Percentiles rank a stretch among this genome's conserved stretches.
Evolutionary conservation across 257 asterid species (phyloP).

Genomic region (Solanum habrochaites): DNA sequence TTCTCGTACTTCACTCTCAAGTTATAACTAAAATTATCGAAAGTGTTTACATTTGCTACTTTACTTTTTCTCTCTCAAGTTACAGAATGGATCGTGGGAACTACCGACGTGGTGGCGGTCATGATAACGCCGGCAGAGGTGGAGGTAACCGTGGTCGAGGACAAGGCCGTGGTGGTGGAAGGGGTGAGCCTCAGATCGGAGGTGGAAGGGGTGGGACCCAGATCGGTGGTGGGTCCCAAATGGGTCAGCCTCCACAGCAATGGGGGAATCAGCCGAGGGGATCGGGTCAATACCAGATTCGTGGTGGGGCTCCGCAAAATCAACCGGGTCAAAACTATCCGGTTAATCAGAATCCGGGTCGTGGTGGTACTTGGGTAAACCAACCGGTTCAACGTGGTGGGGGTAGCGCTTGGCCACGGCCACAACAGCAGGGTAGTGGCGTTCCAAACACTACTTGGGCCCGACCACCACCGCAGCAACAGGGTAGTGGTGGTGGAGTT

Average conservation of each 20-base stretch:
- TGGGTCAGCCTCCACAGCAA: slow-evolving; percentile 6
- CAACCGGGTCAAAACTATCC: background rate
- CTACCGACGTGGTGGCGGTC: background rate
- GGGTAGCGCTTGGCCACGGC: background rate
- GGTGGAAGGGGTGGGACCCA: slow-evolving; percentile 12
- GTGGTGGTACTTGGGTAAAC: background rate
- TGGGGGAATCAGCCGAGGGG: background rate
- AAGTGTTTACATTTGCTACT: too few relatives aligned
- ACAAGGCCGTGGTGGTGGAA: background rate
- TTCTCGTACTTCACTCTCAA: background rate
- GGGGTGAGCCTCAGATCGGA: background rate
- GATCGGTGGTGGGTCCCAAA: background rate
- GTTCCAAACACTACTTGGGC: background rate
- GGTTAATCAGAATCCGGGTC: background rate
- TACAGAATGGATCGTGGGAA: background rate
- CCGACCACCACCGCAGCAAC: background rate
- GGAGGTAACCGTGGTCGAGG: slow-evolving; percentile 7
- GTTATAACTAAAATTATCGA: background rate
- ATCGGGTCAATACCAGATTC: background rate
- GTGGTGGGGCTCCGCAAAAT: background rate
- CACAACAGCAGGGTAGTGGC: background rate
- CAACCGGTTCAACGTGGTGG: background rate
- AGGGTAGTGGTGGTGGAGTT: background rate
- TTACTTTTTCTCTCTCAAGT: background rate
- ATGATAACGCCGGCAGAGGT: background rate